Conservation (phyloP, 805 yeast species). For the Starmerella apis region DNA sequence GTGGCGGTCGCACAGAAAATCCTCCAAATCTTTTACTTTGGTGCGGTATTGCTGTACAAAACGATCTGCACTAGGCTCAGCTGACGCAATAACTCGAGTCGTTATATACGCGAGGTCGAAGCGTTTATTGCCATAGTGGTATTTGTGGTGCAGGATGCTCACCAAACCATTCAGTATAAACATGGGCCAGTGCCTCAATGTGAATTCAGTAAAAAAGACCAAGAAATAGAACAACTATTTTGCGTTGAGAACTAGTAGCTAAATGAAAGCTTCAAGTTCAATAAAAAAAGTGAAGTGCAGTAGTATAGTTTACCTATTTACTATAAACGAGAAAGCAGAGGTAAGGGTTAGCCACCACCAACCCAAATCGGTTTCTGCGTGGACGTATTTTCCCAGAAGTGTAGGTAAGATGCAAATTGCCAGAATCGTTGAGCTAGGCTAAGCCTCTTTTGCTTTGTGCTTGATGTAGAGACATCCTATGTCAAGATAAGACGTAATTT, state of each 20-base stretch:
- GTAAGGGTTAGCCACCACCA: background rate
- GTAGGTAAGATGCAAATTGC: no score
- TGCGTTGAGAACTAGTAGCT: no score
- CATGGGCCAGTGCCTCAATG: background rate
- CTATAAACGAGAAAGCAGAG: background rate
- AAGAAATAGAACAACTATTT: no score
- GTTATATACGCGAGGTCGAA: slow-evolving; percentile 62
- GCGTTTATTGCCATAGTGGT: background rate
- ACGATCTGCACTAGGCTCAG: slow-evolving; percentile 53
- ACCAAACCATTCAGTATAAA: background rate
- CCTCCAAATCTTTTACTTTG: slow-evolving; percentile 36
- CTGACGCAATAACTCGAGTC: slow-evolving; percentile 55
- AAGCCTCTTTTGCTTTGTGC: background rate
- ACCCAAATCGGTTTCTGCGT: no score
- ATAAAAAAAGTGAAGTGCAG: background rate
- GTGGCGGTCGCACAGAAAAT: slow-evolving; percentile 40
- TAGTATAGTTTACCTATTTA: background rate
- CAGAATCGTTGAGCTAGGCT: no score
- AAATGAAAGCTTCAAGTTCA: background rate
- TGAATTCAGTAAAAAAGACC: no score
- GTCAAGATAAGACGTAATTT: slow-evolving; percentile 71
- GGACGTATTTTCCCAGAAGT: no score
- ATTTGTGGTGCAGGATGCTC: slow-evolving; percentile 13
- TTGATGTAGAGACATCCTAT: slow-evolving; percentile 77
- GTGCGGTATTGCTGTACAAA: slow-evolving; percentile 44